Evolutionary conservation across 208 protist genomes (phyloP), one percentile per base, ranked within the genome.

Genomic region (Leishmania mexicana): DNA sequence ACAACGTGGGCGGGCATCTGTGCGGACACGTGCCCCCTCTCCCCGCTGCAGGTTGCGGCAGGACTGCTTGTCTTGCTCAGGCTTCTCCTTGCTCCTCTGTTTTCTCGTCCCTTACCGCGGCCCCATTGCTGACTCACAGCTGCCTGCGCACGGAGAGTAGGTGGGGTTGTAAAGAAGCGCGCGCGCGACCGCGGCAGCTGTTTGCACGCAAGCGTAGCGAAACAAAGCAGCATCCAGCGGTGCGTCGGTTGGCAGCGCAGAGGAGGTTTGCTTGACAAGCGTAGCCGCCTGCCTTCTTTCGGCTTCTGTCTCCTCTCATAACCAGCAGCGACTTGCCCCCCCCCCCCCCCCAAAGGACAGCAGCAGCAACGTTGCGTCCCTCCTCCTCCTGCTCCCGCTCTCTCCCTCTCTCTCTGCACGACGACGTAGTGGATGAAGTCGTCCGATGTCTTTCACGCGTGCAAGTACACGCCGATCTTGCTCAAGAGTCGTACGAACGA

Each of bases 381-480:
- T 31, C 21, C 40, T 28, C 38, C 42, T n/a, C 35, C 15, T 35
- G 21, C 40, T 28, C 40, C 67, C 24, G 15, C 67, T 71, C 38
- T 42, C 38, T 3, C 38, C 21, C 17, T 70, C 64, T 71, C 40
- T 24, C 68, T 35, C 21, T 53, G 45, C 42, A 67, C 17, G 28
- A 49, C 21, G 45, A 60, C 51, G 38, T 45, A 13, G 62, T 68
- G 7, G 1, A 96, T 96, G 93, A 88, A 87, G 79, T 79, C 92
- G 5, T 95, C 92, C 49, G 94, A 97, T 71, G 83, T 97, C 19
- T 90, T 97, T 79, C 83, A 87, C 54, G 90, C 90, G 76, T 93
- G 81, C 53, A 86, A 87, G 42, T 58, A 77, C 77, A 96, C 92
- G 38, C 91, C 94, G 10, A 83, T 97, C 67, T 79, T 94, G 45